phyloP scores from a whole-genome alignment of 2,329 filamentous ascomycete species.

The Aspergillus neoniger region DNA sequence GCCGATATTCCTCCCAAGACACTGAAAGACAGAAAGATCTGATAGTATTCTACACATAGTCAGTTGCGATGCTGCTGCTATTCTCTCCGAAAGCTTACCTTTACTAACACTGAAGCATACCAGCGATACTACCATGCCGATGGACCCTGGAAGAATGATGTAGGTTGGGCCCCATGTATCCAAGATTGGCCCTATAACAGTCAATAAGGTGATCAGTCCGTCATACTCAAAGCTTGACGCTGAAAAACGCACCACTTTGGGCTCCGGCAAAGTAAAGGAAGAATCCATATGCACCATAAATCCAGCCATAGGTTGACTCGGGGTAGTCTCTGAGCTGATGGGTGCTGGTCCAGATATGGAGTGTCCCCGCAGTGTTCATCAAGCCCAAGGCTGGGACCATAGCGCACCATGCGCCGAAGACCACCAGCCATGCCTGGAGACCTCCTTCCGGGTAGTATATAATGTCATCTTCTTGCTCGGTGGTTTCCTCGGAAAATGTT shows the following conservation, averaged over 20 bases:
- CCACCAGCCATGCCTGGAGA: slow-evolving; percentile 45
- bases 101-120: slow-evolving; percentile 32
- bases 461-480: not conserved
- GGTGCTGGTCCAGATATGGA: slow-evolving; percentile 42
- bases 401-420: slow-evolving; percentile 41
- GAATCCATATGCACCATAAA: slow-evolving; percentile 44
- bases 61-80: slow-evolving; percentile 4
- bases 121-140: slow-evolving; percentile 29
- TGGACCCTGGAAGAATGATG: slow-evolving; percentile 19
- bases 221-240: not conserved
- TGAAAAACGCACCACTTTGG: slow-evolving; percentile 21
- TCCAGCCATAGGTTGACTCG: slow-evolving; percentile 43
- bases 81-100: slow-evolving; percentile 12
- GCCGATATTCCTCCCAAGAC: slow-evolving; percentile 37
- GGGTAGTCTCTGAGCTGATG: slow-evolving; percentile 41
- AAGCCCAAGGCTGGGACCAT: slow-evolving; percentile 46
- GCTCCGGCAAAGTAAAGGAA: slow-evolving; percentile 38
- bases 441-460: slow-evolving; percentile 44
- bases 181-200: slow-evolving; percentile 18
- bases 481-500: not conserved
- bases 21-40: slow-evolving; percentile 40
- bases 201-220: not conserved
- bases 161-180: slow-evolving; percentile 18
- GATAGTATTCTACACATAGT: slow-evolving; percentile 35
- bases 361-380: slow-evolving; percentile 42